Base-by-base conservation (phyloP, 768 basidiomycete species). In the Lactarius sp. region DNA sequence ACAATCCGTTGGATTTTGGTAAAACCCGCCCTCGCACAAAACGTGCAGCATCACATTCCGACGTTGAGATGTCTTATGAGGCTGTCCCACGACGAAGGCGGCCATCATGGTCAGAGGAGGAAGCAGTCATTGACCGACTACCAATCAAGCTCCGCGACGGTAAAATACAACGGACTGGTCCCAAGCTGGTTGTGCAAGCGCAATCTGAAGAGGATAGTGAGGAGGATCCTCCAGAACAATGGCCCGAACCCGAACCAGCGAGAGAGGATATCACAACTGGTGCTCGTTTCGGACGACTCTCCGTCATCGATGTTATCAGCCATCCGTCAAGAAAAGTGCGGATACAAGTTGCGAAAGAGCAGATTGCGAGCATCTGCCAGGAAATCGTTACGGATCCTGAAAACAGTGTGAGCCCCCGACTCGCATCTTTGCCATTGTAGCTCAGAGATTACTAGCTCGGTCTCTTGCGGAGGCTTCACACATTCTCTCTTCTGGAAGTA, bases 331-430 rank as follows among this genome's bases (percentile, higher is more conserved):
- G 87, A 64, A 82, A 81, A 67, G 79, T 78, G 55, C 80, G 87
- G 58, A 77, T 97, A 67, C 85, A 85, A 68, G 79, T 79, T 47
- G 95, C 95, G 14, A 93, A 96, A 70, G 94, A 97, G 71, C 94
- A 98, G 76, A 92, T 98, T 66, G 97, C 94, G 1, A 80, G 82
- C 34, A 85, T 98, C 37, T 97, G 94, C 72, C 93, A 97, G 71
- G 96, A 98, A 69, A 91, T 98, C 59, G 77, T 97, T 53, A 83
- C 90, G 27, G 96, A 98, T 66, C 96, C 96, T 31, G 97, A 99
- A 77, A 94, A 93, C 71, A 92, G 87, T 64, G 95, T 97, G 72
- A 71, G 89, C 60, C 52, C 50, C 59, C 63, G 53, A 46, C 46
- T 44, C 18, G 53, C 59, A 12, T 44, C 57, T 31, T 37, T 27